Percentiles rank a stretch among this genome's conserved stretches.
Conservation (phyloP, 2,329 filamentous ascomycete genomes). For the Epichloe glyceriae region DNA sequence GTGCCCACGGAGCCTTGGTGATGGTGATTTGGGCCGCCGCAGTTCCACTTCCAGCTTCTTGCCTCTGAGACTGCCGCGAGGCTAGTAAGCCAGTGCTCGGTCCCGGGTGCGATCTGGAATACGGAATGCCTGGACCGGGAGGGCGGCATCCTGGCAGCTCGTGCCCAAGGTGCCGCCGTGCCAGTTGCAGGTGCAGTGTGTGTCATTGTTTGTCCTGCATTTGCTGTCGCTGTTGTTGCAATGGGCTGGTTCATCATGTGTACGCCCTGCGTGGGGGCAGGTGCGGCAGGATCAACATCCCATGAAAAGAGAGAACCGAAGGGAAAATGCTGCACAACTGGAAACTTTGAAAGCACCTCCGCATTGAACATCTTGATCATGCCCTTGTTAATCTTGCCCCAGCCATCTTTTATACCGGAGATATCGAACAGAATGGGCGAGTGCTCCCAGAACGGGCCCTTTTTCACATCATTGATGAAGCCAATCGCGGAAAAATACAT, state of each 20-base stretch:
- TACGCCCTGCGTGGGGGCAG: conserved; percentile 32
- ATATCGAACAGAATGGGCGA: conserved; percentile 92
- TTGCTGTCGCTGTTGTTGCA: neutral
- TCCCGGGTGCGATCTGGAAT: conserved; percentile 23
- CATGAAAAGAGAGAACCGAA: conserved; percentile 73
- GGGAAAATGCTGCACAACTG: conserved; percentile 92
- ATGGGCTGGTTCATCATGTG: conserved; percentile 45
- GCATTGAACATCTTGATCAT: conserved; percentile 99
- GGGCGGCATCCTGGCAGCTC: conserved; percentile 26
- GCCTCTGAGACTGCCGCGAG: conserved; percentile 11
- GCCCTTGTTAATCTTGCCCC: conserved; percentile 98
- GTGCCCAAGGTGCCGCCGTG: conserved; percentile 32
- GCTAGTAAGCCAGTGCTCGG: conserved; percentile 15
- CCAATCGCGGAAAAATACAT: conserved; percentile 94
- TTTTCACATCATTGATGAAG: conserved; percentile 97
- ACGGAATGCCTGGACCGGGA: conserved; percentile 25
- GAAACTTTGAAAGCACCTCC: conserved; percentile 92
- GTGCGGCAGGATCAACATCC: conserved; percentile 53
- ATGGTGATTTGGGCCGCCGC: conserved; percentile 26
- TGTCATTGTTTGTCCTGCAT: conserved; percentile 8
- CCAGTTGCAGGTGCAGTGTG: conserved; percentile 16
- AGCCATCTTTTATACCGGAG: conserved; percentile 80
- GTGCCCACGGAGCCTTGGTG: conserved; percentile 36
- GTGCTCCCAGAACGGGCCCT: conserved; percentile 92
- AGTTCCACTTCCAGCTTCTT: conserved; percentile 13